Conservation (phyloP, 768 basidiomycete genomes). For the Dendrothele bispora region DNA sequence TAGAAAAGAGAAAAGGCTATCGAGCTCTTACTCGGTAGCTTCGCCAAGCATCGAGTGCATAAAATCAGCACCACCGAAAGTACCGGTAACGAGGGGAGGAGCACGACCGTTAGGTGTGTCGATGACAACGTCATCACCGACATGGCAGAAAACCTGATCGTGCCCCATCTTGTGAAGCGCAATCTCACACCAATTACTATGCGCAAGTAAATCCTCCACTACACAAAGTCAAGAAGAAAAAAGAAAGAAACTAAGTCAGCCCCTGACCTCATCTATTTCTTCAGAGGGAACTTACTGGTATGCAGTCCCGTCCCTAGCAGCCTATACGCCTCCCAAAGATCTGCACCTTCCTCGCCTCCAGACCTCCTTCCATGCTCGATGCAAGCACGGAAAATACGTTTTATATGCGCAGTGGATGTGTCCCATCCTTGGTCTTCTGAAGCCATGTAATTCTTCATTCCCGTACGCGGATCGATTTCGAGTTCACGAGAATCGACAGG, state of each 20-base stretch:
- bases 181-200: slow-evolving; percentile 81
- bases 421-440: slow-evolving; percentile 69
- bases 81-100: slow-evolving; percentile 67
- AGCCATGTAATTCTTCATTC: slow-evolving; percentile 90
- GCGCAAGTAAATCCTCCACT: slow-evolving; percentile 74
- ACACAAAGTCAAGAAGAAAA: neutral
- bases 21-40: slow-evolving; percentile 63
- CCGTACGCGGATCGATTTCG: slow-evolving; percentile 71
- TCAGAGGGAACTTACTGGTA: slow-evolving; percentile 31
- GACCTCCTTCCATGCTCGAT: slow-evolving; percentile 68
- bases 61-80: slow-evolving; percentile 70
- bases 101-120: slow-evolving; percentile 55
- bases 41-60: slow-evolving; percentile 65
- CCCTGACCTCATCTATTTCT: neutral
- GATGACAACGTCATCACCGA: slow-evolving; percentile 61
- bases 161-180: slow-evolving; percentile 70
- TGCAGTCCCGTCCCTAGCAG: slow-evolving; percentile 69
- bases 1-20: slow-evolving; percentile 4
- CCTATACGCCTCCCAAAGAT: slow-evolving; percentile 68
- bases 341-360: slow-evolving; percentile 49
- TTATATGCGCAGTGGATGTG: slow-evolving; percentile 68
- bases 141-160: slow-evolving; percentile 74
- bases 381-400: slow-evolving; percentile 60
- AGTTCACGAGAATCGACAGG: slow-evolving; percentile 74
- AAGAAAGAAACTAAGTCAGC: no score